phyloP scores from a whole-genome alignment of 768 basidiomycete species.

The Amanita fuliginea region DNA sequence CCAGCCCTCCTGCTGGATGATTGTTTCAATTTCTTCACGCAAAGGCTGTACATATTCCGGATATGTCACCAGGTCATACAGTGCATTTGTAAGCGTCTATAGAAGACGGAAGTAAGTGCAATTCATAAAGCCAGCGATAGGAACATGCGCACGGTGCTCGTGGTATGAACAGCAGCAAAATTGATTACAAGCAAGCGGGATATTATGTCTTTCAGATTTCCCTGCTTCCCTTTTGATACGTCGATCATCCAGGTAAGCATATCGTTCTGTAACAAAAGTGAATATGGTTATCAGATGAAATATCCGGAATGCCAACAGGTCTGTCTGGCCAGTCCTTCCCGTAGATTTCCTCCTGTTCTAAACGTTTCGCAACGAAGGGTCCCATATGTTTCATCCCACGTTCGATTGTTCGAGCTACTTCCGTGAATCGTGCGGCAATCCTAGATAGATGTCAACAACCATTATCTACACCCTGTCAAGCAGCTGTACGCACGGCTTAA shows the following conservation, averaged over 20 bases:
- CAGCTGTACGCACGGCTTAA: slow-evolving; percentile 13
- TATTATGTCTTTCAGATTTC: slow-evolving; percentile 17
- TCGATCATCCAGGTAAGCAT: slow-evolving; percentile 37
- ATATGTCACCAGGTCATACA: slow-evolving; percentile 24
- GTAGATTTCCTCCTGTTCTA: slow-evolving; percentile 13
- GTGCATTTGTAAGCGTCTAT: slow-evolving; percentile 25
- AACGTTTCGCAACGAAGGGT: slow-evolving; percentile 17
- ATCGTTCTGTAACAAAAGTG: slow-evolving; percentile 23
- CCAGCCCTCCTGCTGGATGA: slow-evolving; percentile 26
- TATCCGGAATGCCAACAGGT: slow-evolving; percentile 13
- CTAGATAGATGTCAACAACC: slow-evolving; percentile 5
- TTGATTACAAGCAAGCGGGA: slow-evolving; percentile 25
- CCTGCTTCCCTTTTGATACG: slow-evolving; percentile 17
- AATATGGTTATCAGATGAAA: neutral
- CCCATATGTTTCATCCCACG: slow-evolving; percentile 14
- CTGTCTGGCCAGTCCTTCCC: slow-evolving; percentile 19
- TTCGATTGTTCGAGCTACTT: slow-evolving; percentile 3
- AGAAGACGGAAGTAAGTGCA: neutral
- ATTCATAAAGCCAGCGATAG: neutral
- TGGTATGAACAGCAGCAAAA: slow-evolving; percentile 33
- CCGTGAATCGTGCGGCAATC: slow-evolving; percentile 8
- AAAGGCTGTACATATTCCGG: slow-evolving; percentile 22
- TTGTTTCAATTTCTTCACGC: slow-evolving; percentile 31
- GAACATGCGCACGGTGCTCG: slow-evolving; percentile 21
- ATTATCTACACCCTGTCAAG: neutral